Evolutionary conservation across 257 asterid species (phyloP), one percentile per base, ranked within the genome.

Genomic region (Linaria vulgaris): DNA sequence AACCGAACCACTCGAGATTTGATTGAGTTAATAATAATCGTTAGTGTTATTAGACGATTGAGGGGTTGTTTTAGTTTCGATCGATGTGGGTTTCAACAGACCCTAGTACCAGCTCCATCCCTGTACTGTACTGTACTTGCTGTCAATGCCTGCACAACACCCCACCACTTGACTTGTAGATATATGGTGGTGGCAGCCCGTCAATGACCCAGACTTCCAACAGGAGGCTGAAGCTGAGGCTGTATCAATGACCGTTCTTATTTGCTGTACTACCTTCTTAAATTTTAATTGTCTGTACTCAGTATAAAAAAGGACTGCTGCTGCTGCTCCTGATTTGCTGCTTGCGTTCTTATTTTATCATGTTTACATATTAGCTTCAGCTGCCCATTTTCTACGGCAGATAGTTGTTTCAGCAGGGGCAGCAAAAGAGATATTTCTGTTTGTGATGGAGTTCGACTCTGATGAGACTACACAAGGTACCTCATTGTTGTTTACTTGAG

Each of bases 371-470:
- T 44, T 44, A 44, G 49, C 49, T 51, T 51, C 31, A 21, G 10
- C 10, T 51, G 34, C 13, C 11, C 31, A 15, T 21, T 51, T 22
- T 51, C 16, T 20, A 1, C 14, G 10, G 57, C 57, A 51, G 57
- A 13, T 51, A 47, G 46, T 58, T 53, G 58, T 22, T 14, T 38
- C 20, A 17, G 22, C 43, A 19, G 16, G 31, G 30, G 41, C 10
- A 9, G 41, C 10, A 9, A 39, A 25, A 64, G 24, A 46, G 56
- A 6, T 39, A 25, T 64, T 59, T 65, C 73, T 19, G 22, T n/a
- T 54, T 17, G 27, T 44, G 37, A 72, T 72, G 75, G 81, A 75
- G 69, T 69, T 58, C 34, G 68, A 54, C 58, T 72, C 72, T 9
- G 15, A 27, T n/a, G 45, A 54, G 45, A 69, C 49, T 8, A 34